Conservation (phyloP, 2,329 filamentous ascomycete species). For the Paracoccidioides brasiliensis region DNA sequence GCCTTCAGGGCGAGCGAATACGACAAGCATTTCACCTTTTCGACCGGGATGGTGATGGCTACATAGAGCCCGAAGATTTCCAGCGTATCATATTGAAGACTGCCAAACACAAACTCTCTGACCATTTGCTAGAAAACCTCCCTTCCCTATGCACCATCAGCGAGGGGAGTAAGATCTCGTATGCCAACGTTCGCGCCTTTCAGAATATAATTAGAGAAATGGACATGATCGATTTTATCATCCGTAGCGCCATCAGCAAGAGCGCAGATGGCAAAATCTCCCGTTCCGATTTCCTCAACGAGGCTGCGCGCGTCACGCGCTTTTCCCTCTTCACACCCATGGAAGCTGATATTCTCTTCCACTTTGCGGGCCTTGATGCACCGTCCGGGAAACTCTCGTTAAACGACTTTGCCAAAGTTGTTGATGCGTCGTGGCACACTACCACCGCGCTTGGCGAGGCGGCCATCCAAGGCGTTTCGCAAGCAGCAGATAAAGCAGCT, state of each 20-base stretch:
- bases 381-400: constrained; percentile 73
- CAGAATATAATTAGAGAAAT: constrained; percentile 97
- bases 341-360: constrained; percentile 97
- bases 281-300: constrained; percentile 82
- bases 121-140: constrained; percentile 84
- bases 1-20: constrained; percentile 88
- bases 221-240: constrained; percentile 89
- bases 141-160: constrained; percentile 92
- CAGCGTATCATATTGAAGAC: constrained; percentile 93
- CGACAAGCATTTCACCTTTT: constrained; percentile 88
- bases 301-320: constrained; percentile 77
- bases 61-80: constrained; percentile 90
- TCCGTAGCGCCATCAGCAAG: constrained; percentile 73
- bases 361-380: constrained; percentile 88
- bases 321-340: constrained; percentile 96
- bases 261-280: constrained; percentile 88
- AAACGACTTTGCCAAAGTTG: constrained; percentile 80
- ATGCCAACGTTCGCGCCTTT: constrained; percentile 93
- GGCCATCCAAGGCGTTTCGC: constrained; percentile 27
- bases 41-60: constrained; percentile 84
- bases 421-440: constrained; percentile 82
- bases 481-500: constrained; percentile 40
- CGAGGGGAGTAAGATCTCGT: constrained; percentile 82
- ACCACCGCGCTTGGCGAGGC: constrained; percentile 43
- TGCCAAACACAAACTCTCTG: constrained; percentile 87